Evolutionary conservation across 176 grass and related monocot species (phyloP).

Genomic region (Carex pumila): DNA sequence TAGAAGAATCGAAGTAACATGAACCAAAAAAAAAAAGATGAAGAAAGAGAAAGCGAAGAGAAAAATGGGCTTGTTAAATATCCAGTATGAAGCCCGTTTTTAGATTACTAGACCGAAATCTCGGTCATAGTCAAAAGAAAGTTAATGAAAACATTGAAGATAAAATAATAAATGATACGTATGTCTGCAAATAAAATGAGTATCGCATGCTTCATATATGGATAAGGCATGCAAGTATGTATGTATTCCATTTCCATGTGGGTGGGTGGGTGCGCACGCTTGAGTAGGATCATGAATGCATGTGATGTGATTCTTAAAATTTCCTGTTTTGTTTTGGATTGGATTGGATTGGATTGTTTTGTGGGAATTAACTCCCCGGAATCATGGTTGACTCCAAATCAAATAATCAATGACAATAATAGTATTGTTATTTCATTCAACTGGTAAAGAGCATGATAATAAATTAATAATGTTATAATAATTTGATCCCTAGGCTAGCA

Average conservation of each 20-base stretch:
- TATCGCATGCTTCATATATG: not conserved
- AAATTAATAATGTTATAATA: not conserved
- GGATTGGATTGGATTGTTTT: not conserved
- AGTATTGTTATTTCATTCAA: not conserved
- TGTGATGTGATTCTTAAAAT: not conserved
- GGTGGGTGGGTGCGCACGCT: not conserved
- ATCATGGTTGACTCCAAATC: not conserved
- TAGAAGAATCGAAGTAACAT: too few species aligned
- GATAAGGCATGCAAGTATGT: not conserved
- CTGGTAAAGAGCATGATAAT: not conserved
- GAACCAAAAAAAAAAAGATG: not conserved
- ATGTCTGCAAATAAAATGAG: not conserved
- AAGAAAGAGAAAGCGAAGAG: not conserved
- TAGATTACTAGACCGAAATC: not conserved
- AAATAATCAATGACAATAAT: not conserved
- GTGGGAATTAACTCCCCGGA: not conserved
- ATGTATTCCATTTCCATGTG: not conserved
- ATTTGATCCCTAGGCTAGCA: too few species aligned
- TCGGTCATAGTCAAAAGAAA: not conserved
- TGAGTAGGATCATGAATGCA: not conserved
- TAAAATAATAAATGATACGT: not conserved
- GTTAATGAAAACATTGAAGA: not conserved
- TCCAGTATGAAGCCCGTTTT: not conserved
- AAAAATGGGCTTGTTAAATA: not conserved
- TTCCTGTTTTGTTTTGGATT: not conserved